Evolutionary conservation across 495 filamentous ascomycete species (phyloP), one percentile per base, ranked within the genome.

Genomic region (Neurospora sp.): DNA sequence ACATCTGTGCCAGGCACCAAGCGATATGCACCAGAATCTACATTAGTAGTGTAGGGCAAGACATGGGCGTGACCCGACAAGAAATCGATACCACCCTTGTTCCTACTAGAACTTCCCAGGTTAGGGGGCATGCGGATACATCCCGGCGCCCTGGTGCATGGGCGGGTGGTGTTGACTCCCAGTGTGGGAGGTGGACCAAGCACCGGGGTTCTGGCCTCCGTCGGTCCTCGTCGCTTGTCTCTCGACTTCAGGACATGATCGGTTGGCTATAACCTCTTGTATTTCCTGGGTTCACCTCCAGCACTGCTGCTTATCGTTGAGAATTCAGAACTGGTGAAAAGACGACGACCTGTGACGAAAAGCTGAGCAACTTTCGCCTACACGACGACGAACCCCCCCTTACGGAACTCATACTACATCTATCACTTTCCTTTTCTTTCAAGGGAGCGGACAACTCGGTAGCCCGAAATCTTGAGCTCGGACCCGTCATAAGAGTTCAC

Each of bases 131-230:
- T 73, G 74, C 76, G 75, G 77, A 77, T 75, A 71, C 77, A 78
- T 78, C 75, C 77, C 77, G 75, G 77, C 77, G 72, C 69, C 72
- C 71, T 77, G 72, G 74, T 72, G 76, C 77, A 75, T 73, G 66
- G 72, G 73, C 37, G 27, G 72, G 71, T 70, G 38, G 54, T 66
- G 54, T 31, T 66, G 54, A 66, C 54, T 62, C 54, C 12, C 12
- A 31, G 23, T 62, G 27, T 66, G 54, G 54, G 54, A 66, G 54
- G 31, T 7, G 72, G 69, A 42, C 38, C 37, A 23, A 71, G 66
- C 44, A 39, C 31, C 54, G 27, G n/a, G 41, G 39, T 44, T 60
- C 72, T 70, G 39, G 37, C 39, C 40, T 38, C 27, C 31, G n/a
- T 72, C 37, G 71, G 41, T 27, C 37, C 39, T 72, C 16, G 40